phyloP scores from a whole-genome alignment of 2,329 filamentous ascomycete species.

The Calonectria pseudoturangicola region DNA sequence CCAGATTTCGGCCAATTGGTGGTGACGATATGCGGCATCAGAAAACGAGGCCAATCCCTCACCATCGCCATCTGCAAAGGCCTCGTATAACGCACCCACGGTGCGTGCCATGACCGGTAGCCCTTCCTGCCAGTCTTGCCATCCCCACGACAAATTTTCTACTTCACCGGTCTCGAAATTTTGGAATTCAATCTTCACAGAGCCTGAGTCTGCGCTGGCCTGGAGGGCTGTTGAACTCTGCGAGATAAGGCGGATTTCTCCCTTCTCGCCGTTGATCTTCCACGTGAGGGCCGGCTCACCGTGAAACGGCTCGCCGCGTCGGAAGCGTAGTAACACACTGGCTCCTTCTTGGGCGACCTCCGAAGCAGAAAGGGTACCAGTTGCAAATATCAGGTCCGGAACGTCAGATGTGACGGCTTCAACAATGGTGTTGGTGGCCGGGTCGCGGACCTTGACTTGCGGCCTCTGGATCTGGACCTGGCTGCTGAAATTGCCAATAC shows the following conservation, averaged over 20 bases:
- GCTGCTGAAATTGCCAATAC: conserved; percentile 62
- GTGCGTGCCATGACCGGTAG: conserved; percentile 66
- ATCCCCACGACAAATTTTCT: conserved; percentile 65
- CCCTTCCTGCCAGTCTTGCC: conserved; percentile 67
- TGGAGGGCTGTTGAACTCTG: conserved; percentile 54
- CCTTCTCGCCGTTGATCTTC: conserved; percentile 71
- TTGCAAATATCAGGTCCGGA: conserved; percentile 64
- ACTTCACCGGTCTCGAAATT: conserved; percentile 68
- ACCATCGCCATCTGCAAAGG: conserved; percentile 62
- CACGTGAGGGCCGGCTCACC: conserved; percentile 67
- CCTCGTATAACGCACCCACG: conserved; percentile 75
- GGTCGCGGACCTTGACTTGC: conserved; percentile 59
- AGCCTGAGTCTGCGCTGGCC: conserved; percentile 59
- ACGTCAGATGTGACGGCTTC: conserved; percentile 62
- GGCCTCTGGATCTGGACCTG: conserved; percentile 68
- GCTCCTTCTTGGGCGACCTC: conserved; percentile 57
- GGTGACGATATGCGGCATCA: conserved; percentile 67
- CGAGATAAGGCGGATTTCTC: conserved; percentile 66
- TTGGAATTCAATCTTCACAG: conserved; percentile 70
- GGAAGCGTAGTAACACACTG: conserved; percentile 65
- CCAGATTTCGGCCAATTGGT: conserved; percentile 64
- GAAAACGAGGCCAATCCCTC: conserved; percentile 60
- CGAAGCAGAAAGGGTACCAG: conserved; percentile 60
- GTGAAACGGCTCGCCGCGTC: conserved; percentile 69
- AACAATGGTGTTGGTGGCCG: conserved; percentile 54